Base-by-base conservation (phyloP, 192 early-diverging fungal genomes). In the Neocallimastix lanati region DNA sequence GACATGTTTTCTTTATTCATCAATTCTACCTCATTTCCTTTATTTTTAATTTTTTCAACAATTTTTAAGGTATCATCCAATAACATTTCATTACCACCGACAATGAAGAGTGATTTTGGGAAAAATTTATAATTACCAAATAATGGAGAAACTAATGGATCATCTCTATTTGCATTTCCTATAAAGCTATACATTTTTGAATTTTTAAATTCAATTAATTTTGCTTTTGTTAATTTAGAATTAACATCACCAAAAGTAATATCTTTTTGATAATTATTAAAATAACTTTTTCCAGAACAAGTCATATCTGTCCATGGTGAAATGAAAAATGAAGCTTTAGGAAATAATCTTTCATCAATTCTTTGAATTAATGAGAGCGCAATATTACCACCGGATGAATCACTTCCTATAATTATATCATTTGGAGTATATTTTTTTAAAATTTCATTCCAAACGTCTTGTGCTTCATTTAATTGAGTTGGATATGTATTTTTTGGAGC, bases 301-400 rank as follows among this genome's bases (percentile, higher is more conserved):
- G 25, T 67, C 21, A n/a, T 27, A 67, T 67, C 50, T 25, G 25
- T 67, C 25, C 21, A 25, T 27, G 50, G 50, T n/a, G 50, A 67
- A 11, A 67, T 67, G 25, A 67, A 67, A 67, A 67, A n/a, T 4
- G 50, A 15, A 4, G 50, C 21, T n/a, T 25, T 67, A 9, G 50
- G 50, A 1, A 21, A 67, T 11, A 21, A 4, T 4, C 5, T 67
- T n/a, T 67, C n/a, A n/a, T 67, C 7, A n/a, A 67, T 1, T 9
- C 16, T 25, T 67, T 67, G 30, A n/a, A 78, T 12, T 0, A 86
- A 82, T 2, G 88, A 88, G 28, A 91, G 76, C 0, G 88, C 83
- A 15, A 94, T 79, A 36, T 82, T 85, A 35, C 78, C 88, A 29
- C 88, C 89, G 14, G 91, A 87, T 29, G 82, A 82, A 77, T 90